Evolutionary conservation across 2,329 filamentous ascomycete species (phyloP).

Genomic region (Claviceps paspali): DNA sequence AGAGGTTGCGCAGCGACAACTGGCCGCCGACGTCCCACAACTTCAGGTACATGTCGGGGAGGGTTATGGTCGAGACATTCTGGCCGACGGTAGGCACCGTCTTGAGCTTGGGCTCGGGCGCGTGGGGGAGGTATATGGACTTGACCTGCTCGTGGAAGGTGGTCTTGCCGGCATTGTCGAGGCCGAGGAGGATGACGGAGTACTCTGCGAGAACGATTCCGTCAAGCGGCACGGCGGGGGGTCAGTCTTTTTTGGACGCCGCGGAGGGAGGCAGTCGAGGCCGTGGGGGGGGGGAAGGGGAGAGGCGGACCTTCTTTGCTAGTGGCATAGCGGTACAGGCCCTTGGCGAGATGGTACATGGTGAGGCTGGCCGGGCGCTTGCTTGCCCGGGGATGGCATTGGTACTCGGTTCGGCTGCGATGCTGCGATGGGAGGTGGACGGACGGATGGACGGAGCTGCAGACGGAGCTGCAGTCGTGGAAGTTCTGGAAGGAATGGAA

Average conservation of each 20-base stretch:
- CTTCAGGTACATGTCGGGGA: constrained; percentile 93
- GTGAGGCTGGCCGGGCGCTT: constrained; percentile 3
- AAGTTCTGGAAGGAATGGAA: too few relatives aligned
- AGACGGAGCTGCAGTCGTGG: too few relatives aligned
- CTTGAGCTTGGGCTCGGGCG: constrained; percentile 52
- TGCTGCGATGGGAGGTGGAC: too few relatives aligned
- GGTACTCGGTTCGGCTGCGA: too few relatives aligned
- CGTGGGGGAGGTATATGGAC: constrained; percentile 57
- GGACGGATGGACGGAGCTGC: too few relatives aligned
- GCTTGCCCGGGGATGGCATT: too few relatives aligned
- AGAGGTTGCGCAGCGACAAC: constrained; percentile 72
- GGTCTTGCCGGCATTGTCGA: constrained; percentile 97
- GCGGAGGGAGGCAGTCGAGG: too few relatives aligned
- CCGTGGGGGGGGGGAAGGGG: neutral
- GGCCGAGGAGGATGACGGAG: constrained; percentile 88
- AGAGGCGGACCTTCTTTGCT: constrained; percentile 70
- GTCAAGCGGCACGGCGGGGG: too few relatives aligned
- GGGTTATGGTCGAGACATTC: constrained; percentile 81
- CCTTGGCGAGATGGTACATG: constrained; percentile 96
- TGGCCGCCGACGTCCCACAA: constrained; percentile 98
- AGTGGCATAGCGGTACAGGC: constrained; percentile 85
- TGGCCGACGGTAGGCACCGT: constrained; percentile 95
- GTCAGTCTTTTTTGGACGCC: too few relatives aligned
- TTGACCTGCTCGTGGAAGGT: constrained; percentile 97
- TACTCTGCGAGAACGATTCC: too few relatives aligned